A percentile compares a stretch with the other conserved stretches of the same genome.
phyloP scores from a whole-genome alignment of 768 basidiomycete genomes.

The Boletus vinaceobasis region DNA sequence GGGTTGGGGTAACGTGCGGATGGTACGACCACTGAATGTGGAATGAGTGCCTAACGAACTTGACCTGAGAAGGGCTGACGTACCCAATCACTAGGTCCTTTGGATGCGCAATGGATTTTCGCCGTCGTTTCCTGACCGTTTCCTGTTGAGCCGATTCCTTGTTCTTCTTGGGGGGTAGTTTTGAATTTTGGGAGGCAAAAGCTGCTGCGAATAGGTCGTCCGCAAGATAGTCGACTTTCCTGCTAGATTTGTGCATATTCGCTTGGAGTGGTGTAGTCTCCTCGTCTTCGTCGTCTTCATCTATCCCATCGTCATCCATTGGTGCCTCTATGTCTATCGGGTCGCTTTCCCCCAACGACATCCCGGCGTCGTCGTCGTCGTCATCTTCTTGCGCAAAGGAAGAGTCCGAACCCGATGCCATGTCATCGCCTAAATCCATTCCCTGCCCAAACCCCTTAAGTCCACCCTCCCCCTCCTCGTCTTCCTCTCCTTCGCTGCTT shows the following conservation, averaged over 20 bases:
- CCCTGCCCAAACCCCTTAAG: constrained; percentile 7
- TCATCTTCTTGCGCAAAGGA: constrained; percentile 14
- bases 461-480: constrained; percentile 19
- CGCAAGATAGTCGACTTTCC: constrained; percentile 54
- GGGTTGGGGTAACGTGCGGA: constrained; percentile 44
- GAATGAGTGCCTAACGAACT: neutral
- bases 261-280: neutral
- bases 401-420: constrained; percentile 12
- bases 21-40: constrained; percentile 47
- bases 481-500: constrained; percentile 17
- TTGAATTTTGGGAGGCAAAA: constrained; percentile 37
- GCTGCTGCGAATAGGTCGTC: constrained; percentile 64
- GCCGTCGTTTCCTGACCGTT: constrained; percentile 26
- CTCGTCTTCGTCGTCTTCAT: constrained; percentile 11
- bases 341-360: constrained; percentile 7
- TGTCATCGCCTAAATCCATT: constrained; percentile 8
- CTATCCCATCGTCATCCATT: constrained; percentile 20
- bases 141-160: constrained; percentile 24
- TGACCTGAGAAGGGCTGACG: neutral
- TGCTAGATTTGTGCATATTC: constrained; percentile 14
- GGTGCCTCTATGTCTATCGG: constrained; percentile 10
- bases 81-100: constrained; percentile 61
- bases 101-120: constrained; percentile 31
- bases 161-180: constrained; percentile 10
- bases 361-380: constrained; percentile 12